Conservation (phyloP, 768 basidiomycete genomes). For the Amanita pseudoporphyria region DNA sequence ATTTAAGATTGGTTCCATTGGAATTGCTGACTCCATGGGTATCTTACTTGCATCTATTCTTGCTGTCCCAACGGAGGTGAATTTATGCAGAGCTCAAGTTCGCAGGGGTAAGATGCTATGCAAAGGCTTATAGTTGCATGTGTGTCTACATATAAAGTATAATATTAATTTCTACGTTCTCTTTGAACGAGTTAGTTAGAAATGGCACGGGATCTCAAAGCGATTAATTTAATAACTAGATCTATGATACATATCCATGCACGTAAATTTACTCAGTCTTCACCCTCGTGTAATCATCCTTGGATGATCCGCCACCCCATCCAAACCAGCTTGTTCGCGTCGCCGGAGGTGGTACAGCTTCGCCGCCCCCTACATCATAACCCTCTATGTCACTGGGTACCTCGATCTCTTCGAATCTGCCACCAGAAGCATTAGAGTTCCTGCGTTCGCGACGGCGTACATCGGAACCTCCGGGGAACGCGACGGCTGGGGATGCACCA, state of each 20-base stretch:
- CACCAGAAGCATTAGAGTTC: constrained; percentile 20
- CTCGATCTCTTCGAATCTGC: constrained; percentile 59
- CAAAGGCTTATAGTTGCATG: constrained; percentile 36
- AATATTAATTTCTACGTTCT: neutral
- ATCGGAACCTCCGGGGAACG: constrained; percentile 27
- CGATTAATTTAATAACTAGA: neutral
- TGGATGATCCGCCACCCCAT: constrained; percentile 26
- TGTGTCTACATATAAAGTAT: constrained; percentile 13
- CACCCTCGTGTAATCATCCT: constrained; percentile 37
- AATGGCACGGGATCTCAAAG: neutral
- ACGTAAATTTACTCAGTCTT: constrained; percentile 46
- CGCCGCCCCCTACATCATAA: constrained; percentile 32
- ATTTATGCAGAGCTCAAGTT: constrained; percentile 67
- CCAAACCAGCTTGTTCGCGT: constrained; percentile 44
- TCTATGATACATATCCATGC: neutral
- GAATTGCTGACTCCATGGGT: constrained; percentile 75
- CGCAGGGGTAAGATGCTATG: constrained; percentile 64
- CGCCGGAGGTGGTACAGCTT: constrained; percentile 14
- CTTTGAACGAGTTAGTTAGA: no score
- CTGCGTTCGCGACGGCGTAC: constrained; percentile 33
- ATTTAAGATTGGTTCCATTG: constrained; percentile 86
- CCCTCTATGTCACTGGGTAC: constrained; percentile 66
- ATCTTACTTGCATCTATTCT: constrained; percentile 56
- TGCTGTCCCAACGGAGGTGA: constrained; percentile 67
- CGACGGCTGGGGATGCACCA: constrained; percentile 22